Evolutionary conservation across 305 asterid genomes (phyloP).

Genomic region (Nicotiana rustica): DNA sequence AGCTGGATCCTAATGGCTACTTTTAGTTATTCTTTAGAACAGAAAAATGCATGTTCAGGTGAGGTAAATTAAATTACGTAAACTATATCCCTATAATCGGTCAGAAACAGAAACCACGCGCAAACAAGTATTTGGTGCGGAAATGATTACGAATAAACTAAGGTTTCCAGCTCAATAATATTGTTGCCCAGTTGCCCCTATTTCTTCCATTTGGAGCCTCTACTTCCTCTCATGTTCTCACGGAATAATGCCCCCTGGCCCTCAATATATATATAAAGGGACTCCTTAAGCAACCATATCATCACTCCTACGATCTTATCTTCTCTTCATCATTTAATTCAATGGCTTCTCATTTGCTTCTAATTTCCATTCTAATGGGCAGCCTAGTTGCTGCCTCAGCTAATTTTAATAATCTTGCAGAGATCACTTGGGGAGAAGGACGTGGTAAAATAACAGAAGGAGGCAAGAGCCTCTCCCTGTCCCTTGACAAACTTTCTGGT

Average conservation of each 20-base stretch:
- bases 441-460: conserved; percentile 49
- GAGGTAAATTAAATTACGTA: not conserved
- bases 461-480: conserved; percentile 47
- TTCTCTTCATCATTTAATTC: conserved; percentile 4
- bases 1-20: not conserved
- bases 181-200: not conserved
- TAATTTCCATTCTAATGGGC: conserved; percentile 10
- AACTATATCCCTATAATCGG: not conserved
- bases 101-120: not conserved
- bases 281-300: not conserved
- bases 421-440: conserved; percentile 54
- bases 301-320: not conserved
- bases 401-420: conserved; percentile 47
- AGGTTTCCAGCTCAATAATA: conserved; percentile 1
- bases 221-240: conserved; percentile 24
- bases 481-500: conserved; percentile 50
- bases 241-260: not conserved
- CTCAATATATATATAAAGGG: not conserved
- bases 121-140: conserved; percentile 25
- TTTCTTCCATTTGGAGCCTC: not conserved
- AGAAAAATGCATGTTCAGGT: not conserved
- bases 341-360: conserved; percentile 31
- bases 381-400: conserved; percentile 32
- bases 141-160: conserved; percentile 26
- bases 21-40: not conserved